Evolutionary conservation across 805 yeast species (phyloP), one percentile per base, ranked within the genome.

Genomic region (Schizosaccharomyces osmophilus): DNA sequence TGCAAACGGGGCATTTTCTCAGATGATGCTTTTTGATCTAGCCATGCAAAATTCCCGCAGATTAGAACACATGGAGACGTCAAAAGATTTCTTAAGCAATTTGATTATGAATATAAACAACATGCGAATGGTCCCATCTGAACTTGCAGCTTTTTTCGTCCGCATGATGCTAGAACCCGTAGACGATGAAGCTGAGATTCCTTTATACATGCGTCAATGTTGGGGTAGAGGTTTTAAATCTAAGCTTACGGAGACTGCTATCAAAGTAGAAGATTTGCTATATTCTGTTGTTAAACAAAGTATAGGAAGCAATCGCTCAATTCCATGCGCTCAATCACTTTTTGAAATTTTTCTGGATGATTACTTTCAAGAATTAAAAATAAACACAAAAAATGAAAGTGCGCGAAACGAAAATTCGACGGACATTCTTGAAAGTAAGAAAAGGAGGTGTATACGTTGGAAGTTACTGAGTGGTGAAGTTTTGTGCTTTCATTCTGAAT

Each of bases 301-400:
- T 51, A 17, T 22, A 19, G 57, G 26, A 24, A 15, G n/a, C 36
- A 24, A n/a, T 45, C 26, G 15, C 48, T 48, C 32, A 60, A 62
- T 5, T 19, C 51, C 24, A 29, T 63, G 24, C 6, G 59, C 64
- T 8, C 64, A 66, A 48, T 60, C 68, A 3, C 54, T 63, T 22
- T 64, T 62, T 22, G 68, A 66, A 48, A 51, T 66, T 11, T 62
- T 63, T 15, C 36, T 66, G n/a, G 65, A 66, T 55, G 65, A 64
- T 43, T 64, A 51, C 36, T 51, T 51, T 17, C 51, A 45, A 59
- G 64, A 19, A 63, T 59, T 19, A 43, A 58, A 26, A 51, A 55
- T 31, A 65, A 62, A 29, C 57, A 59, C 36, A 59, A 61, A 15
- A 11, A 29, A 24, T 22, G 19, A 51, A 11, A 22, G 11, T 24